A percentile compares a stretch with the other conserved stretches of the same genome.
phyloP scores from a whole-genome alignment of 2,329 filamentous ascomycete species.

The Apiospora malaysiana region DNA sequence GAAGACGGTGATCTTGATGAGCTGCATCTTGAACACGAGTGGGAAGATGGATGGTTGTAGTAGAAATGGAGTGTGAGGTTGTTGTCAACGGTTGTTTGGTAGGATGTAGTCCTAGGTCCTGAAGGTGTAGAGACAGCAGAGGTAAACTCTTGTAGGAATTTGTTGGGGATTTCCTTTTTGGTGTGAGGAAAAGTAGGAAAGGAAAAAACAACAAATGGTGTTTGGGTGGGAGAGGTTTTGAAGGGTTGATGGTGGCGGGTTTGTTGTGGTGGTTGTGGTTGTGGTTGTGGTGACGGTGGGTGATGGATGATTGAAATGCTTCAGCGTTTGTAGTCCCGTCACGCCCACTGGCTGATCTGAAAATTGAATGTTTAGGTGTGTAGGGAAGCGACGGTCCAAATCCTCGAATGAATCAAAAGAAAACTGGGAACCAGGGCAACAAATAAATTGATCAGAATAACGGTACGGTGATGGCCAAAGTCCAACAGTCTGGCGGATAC shows the following conservation, averaged over 20 bases:
- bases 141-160: neutral
- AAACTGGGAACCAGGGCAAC: neutral
- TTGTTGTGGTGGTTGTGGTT: neutral
- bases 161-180: neutral
- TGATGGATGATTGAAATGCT: neutral
- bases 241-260: neutral
- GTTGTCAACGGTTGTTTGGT: neutral
- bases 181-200: neutral
- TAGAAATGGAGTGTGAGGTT: neutral
- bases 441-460: neutral
- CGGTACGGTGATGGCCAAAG: neutral
- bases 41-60: neutral
- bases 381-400: conserved; percentile 12
- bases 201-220: neutral
- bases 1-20: conserved; percentile 33
- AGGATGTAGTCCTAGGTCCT: conserved; percentile 2
- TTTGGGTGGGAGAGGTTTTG: conserved; percentile 4
- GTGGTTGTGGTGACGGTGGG: neutral
- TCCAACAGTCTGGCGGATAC: neutral
- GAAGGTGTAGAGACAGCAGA: neutral
- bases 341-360: neutral
- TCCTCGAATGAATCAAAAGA: neutral
- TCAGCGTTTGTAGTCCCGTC: conserved; percentile 1
- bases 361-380: neutral
- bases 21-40: conserved; percentile 35